Evolutionary conservation across 805 yeast species (phyloP), one percentile per base, ranked within the genome.

Genomic region (Suhomyces tanzawaensis): DNA sequence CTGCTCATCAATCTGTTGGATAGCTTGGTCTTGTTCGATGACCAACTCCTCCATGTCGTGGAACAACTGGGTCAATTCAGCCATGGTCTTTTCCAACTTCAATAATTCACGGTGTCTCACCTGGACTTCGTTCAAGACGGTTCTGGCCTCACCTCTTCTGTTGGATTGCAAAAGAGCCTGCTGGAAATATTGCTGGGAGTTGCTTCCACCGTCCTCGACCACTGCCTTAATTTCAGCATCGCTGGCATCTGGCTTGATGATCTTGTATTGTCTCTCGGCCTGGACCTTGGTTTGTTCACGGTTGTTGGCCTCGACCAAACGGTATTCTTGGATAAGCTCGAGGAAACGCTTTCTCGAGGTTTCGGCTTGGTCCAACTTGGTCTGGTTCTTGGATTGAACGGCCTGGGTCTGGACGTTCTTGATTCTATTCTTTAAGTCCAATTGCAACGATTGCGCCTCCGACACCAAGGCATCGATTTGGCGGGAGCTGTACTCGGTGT

Each of bases 31-130:
- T 71, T 93, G 98, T 67, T 90, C 96, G 51, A 91, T 88, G 33
- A 91, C 97, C 66, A 93, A 73, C 58, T 86, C 86, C 67, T 93
- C 97, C 93, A 93, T 87, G 60, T 93, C 98, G 56, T 84, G 85
- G 72, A 93, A 89, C 60, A 93, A 77, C 70, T 87, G 95, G 29
- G 95, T 86, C 65, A 93, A 78, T 66, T 93, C 99, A 25, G 91
- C 88, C 85, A 93, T 89, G 42, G 96, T 84, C 68, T 87, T 82
- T 67, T 91, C 98, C 65, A 93, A 83, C 71, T 88, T 86, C 69
- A 87, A 85, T 57, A 93, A 79, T 69, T 93, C 98, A 60, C 85
- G 82, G 70, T 93, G 98, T 69, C 99, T 82, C 36, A 85, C 81
- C 69, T 91, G 96, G 40, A 93, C 98, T 69, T 93, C 98, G 55